Conservation (phyloP, 495 filamentous ascomycete genomes). For the Patellaria atrata region DNA sequence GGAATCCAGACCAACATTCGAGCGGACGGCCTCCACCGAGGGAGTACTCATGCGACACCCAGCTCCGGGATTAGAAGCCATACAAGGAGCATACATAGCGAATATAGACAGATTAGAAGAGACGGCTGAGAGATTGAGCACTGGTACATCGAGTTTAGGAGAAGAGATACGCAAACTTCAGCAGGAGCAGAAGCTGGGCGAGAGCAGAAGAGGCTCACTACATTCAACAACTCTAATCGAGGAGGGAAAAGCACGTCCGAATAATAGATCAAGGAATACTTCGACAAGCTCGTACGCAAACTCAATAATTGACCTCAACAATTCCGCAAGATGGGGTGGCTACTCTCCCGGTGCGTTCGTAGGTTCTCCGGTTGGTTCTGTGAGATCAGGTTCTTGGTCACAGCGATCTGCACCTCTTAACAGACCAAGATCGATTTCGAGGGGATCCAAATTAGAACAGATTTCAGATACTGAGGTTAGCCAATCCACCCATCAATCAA, state of each 20-base stretch:
- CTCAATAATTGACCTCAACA: conserved; percentile 56
- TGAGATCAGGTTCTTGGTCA: conserved; percentile 35
- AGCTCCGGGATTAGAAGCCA: conserved; percentile 56
- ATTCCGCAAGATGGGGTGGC: conserved; percentile 48
- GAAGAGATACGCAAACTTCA: conserved; percentile 70
- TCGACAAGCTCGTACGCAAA: conserved; percentile 41
- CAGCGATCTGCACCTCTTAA: conserved; percentile 10
- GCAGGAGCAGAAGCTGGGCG: conserved; percentile 55
- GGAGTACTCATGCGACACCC: conserved; percentile 55
- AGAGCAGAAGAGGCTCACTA: conserved; percentile 19
- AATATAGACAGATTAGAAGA: conserved; percentile 75
- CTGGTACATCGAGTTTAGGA: conserved; percentile 61
- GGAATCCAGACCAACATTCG: no score
- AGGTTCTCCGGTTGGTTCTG: conserved; percentile 50
- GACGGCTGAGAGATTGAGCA: conserved; percentile 67
- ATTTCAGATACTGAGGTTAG: conserved; percentile 14
- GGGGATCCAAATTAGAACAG: conserved; percentile 23
- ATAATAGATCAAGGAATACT: conserved; percentile 26
- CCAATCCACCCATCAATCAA: no score
- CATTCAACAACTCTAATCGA: conserved; percentile 5
- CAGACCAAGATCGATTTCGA: conserved; percentile 45
- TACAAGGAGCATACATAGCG: conserved; percentile 56
- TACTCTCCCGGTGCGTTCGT: conserved; percentile 56
- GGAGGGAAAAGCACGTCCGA: conserved; percentile 1
- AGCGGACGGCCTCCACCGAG: conserved; percentile 46